Base-by-base conservation (phyloP, 78 protist genomes). In the Dictyostelium firmibasis region DNA sequence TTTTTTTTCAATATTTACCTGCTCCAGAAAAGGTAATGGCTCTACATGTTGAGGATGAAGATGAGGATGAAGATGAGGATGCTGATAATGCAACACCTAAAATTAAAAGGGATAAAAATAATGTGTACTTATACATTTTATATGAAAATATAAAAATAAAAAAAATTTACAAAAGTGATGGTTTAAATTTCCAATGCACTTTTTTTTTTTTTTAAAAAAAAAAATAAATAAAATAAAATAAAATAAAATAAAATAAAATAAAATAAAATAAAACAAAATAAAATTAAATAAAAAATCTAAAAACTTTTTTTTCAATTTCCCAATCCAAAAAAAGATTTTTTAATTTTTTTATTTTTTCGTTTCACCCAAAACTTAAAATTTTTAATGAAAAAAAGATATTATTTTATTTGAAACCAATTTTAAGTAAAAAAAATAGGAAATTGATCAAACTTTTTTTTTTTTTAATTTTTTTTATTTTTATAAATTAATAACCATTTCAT, bases 401-500 rank as follows among this genome's bases (percentile, higher is more conserved):
- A n/a, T n/a, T n/a, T n/a, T n/a, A n/a, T n/a, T n/a, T n/a, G n/a
- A n/a, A n/a, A n/a, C n/a, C n/a, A n/a, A n/a, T n/a, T n/a, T n/a
- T n/a, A n/a, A n/a, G n/a, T n/a, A n/a, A n/a, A n/a, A n/a, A n/a
- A n/a, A n/a, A n/a, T n/a, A n/a, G n/a, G n/a, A n/a, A n/a, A n/a
- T n/a, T n/a, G n/a, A n/a, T n/a, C n/a, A n/a, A n/a, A n/a, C n/a
- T n/a, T n/a, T n/a, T 67, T 67, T 27, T 25, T 67, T 27, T 25
- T 62, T 62, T 62, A 9, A n/a, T n/a, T n/a, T n/a, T n/a, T 57
- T 57, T 57, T 57, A 50, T 4, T 16, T 20, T 85, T 85, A 72
- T 2, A 85, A 27, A 50, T 38, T 36, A 43, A 53, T 29, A 18
- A 78, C 50, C 20, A 78, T 33, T 78, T 87, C 93, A 36, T 86